A percentile compares a stretch with the other conserved stretches of the same genome.
These are phyloP conservation scores for Tylopilus sp. DNA, from an alignment of 768 basidiomycete genomes.

Conservation along the genomic window DNA sequence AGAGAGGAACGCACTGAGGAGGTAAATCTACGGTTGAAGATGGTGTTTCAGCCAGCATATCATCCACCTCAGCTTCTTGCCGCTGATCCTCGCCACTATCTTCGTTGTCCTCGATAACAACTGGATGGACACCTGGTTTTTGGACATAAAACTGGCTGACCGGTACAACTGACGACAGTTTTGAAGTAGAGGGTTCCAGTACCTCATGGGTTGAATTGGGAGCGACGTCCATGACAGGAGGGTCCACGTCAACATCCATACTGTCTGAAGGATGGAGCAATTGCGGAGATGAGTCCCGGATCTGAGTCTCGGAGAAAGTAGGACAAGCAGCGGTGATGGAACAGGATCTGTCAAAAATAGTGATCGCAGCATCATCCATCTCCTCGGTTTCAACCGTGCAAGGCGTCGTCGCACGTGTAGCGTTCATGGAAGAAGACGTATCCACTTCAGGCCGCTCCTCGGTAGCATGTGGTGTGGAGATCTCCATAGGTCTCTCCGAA, in stretches of 20 bases:
- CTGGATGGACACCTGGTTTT: neutral
- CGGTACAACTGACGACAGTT: conserved; percentile 14
- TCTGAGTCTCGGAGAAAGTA: conserved; percentile 2
- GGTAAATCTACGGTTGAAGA: conserved; percentile 11
- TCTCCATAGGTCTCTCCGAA: conserved; percentile 1
- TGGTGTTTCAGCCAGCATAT: conserved; percentile 27
- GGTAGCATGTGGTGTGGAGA: neutral
- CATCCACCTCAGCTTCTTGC: conserved; percentile 32
- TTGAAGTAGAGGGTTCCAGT: conserved; percentile 3
- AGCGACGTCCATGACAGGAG: neutral
- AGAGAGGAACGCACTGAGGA: conserved; percentile 19
- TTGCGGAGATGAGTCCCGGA: conserved; percentile 17
- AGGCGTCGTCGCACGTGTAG: conserved; percentile 23
- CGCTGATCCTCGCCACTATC: conserved; percentile 28
- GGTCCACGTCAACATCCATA: conserved; percentile 27
- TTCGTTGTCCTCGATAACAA: conserved; percentile 20
- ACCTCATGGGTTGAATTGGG: neutral
- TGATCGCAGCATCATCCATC: conserved; percentile 7
- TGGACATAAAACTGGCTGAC: conserved; percentile 22
- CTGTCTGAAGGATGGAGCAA: conserved; percentile 20
- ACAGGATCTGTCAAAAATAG: conserved; percentile 14
- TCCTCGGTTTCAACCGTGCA: conserved; percentile 15
- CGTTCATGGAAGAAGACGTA: conserved; percentile 12
- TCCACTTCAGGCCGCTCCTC: conserved; percentile 15
- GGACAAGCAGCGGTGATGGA: conserved; percentile 11